A percentile compares a stretch with the other conserved stretches of the same genome.
These are phyloP conservation scores for Miscanthus lutarioriparius DNA, from an alignment of 176 grass and related monocot genomes.

Conservation along the genomic window DNA sequence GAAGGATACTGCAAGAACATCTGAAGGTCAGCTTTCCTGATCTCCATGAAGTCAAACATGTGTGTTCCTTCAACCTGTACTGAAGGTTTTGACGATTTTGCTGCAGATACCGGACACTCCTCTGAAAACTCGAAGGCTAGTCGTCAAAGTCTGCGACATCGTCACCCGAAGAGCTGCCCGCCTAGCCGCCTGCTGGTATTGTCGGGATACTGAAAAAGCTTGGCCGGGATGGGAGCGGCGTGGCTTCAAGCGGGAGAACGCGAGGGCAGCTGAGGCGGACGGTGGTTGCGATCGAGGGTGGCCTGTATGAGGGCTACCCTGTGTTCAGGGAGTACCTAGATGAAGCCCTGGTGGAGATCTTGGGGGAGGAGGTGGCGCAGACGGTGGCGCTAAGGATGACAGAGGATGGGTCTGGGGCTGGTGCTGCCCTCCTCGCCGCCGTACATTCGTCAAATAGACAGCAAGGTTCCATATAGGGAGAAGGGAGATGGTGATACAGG, in stretches of 20 bases:
- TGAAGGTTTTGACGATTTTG: background rate
- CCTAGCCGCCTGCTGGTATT: slow-evolving; percentile 74
- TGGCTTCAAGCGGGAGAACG: slow-evolving; percentile 42
- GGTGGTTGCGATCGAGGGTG: slow-evolving; percentile 74
- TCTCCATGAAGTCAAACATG: background rate
- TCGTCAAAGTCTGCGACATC: slow-evolving; percentile 70
- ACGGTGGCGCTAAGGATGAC: slow-evolving; percentile 57
- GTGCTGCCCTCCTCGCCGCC: slow-evolving; percentile 76
- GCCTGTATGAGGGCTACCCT: slow-evolving; percentile 62
- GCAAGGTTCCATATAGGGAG: slow-evolving; percentile 61
- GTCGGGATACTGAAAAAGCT: slow-evolving; percentile 85
- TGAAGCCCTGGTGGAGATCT: slow-evolving; percentile 74
- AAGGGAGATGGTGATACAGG: slow-evolving; percentile 37
- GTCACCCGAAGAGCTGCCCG: slow-evolving; percentile 74
- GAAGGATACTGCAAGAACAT: slow-evolving; percentile 62
- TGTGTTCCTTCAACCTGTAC: background rate
- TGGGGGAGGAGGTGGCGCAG: slow-evolving; percentile 74
- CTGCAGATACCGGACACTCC: slow-evolving; percentile 59
- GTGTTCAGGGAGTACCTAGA: slow-evolving; percentile 80
- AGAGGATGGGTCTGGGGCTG: slow-evolving; percentile 69
- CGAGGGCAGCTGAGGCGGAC: slow-evolving; percentile 47
- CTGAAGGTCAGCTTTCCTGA: slow-evolving; percentile 47
- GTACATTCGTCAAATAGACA: slow-evolving; percentile 68
- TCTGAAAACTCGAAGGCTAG: slow-evolving; percentile 73
- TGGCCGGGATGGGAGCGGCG: slow-evolving; percentile 61